Evolutionary conservation across 2,329 filamentous ascomycete genomes (phyloP).

Genomic region (Leptographium radiaticola): DNA sequence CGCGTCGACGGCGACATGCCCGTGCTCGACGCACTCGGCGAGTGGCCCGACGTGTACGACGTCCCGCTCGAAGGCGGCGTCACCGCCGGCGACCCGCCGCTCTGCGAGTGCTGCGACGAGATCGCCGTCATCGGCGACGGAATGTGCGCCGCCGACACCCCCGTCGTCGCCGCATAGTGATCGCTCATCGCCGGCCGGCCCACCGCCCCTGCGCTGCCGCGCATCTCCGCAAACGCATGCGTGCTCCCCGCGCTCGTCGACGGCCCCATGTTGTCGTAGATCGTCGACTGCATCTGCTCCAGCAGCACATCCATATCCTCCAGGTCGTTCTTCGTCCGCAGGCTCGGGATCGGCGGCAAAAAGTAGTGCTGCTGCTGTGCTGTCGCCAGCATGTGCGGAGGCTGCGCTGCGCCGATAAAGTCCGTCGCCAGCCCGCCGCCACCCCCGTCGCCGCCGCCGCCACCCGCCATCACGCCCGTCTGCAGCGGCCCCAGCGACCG

Average conservation of each 20-base stretch:
- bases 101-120: constrained; percentile 28
- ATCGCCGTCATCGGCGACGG: constrained; percentile 47
- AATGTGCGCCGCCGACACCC: constrained; percentile 39
- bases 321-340: constrained; percentile 87
- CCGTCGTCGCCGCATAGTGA: constrained; percentile 16
- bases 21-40: constrained; percentile 57
- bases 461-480: constrained; percentile 33
- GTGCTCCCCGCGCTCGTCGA: constrained; percentile 70
- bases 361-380: constrained; percentile 64
- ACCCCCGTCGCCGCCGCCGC: constrained; percentile 31
- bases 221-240: constrained; percentile 41
- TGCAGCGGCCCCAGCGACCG: constrained; percentile 77
- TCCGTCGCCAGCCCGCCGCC: constrained; percentile 38
- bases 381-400: constrained; percentile 33
- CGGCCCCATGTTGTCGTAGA: constrained; percentile 83
- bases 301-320: constrained; percentile 90
- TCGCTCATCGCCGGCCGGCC: constrained; percentile 15
- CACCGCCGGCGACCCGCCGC: constrained; percentile 56
- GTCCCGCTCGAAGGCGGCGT: constrained; percentile 64
- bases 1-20: constrained; percentile 55
- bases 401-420: constrained; percentile 35
- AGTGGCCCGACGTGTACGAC: constrained; percentile 68
- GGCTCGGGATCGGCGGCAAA: constrained; percentile 72
- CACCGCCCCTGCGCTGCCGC: constrained; percentile 30
- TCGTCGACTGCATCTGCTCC: constrained; percentile 89